These are phyloP conservation scores for Scheffersomyces quercinus DNA, from an alignment of 1,139 yeast genomes.

Conservation along the genomic window DNA sequence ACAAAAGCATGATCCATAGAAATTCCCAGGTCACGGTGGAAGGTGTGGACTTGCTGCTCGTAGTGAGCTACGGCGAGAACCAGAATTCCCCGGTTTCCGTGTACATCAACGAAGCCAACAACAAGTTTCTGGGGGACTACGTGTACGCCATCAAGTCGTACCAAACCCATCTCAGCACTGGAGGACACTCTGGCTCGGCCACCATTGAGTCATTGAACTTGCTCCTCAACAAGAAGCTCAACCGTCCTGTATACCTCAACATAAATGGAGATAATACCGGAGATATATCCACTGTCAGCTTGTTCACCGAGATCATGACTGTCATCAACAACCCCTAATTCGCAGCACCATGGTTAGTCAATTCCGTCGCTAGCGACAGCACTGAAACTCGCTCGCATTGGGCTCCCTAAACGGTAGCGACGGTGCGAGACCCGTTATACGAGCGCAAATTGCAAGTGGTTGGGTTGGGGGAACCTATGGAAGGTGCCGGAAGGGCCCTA, in stretches of 20 bases:
- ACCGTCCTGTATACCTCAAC: conserved; percentile 15
- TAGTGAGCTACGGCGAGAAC: conserved; percentile 8
- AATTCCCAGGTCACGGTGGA: conserved; percentile 5
- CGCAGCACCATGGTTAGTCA: no score
- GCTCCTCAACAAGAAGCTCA: conserved; percentile 10
- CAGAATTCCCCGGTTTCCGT: conserved; percentile 16
- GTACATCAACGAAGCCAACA: conserved; percentile 17
- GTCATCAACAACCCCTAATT: no score
- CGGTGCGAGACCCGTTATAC: no score
- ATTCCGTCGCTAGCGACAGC: no score
- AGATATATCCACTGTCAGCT: background rate
- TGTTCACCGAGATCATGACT: background rate
- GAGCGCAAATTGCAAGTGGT: no score
- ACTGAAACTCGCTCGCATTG: no score
- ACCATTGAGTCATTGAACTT: conserved; percentile 7
- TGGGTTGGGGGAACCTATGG: no score
- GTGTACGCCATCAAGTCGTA: conserved; percentile 18
- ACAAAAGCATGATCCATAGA: conserved; percentile 7
- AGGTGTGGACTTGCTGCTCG: conserved; percentile 16
- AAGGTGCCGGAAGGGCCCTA: no score
- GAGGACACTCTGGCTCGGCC: conserved; percentile 4
- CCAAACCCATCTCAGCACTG: conserved; percentile 7
- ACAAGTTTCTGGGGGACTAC: conserved; percentile 18
- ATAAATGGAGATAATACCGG: conserved; percentile 9
- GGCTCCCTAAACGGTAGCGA: no score